Conservation (phyloP, 768 basidiomycete genomes). For the Trametes cubensis region DNA sequence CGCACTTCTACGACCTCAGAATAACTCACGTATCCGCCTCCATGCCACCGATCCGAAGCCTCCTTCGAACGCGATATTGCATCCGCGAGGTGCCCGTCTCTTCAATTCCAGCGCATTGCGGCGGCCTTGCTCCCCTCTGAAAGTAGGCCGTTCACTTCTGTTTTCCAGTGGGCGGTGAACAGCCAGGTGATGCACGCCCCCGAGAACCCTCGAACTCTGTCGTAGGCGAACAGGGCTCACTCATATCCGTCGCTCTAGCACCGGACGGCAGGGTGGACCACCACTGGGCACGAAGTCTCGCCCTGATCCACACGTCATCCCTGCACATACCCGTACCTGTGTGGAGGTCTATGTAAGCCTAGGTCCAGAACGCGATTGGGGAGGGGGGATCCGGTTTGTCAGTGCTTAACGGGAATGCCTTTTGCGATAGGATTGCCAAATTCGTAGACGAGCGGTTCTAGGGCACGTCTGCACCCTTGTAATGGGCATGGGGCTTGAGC, state of each 20-base stretch:
- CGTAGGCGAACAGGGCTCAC: not conserved
- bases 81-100: not conserved
- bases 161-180: constrained; percentile 8
- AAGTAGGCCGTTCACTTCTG: constrained; percentile 5
- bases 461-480: constrained; percentile 14
- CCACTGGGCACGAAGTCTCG: not conserved
- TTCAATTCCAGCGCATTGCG: constrained; percentile 10
- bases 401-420: not conserved
- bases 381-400: not conserved
- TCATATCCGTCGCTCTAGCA: constrained; percentile 14
- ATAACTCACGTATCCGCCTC: too few species aligned
- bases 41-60: not conserved
- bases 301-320: too few species aligned
- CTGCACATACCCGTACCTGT: too few species aligned
- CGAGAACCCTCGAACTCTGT: constrained; percentile 13
- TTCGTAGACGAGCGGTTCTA: not conserved
- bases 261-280: not conserved
- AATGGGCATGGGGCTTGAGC: constrained; percentile 1
- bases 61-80: not conserved
- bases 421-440: too few species aligned
- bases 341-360: not conserved
- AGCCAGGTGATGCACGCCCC: constrained; percentile 1
- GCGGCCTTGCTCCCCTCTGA: not conserved
- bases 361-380: not conserved
- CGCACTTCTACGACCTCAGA: too few species aligned